These are phyloP conservation scores for Penicillium occitanis DNA, from an alignment of 2,329 filamentous ascomycete genomes.

Conservation along the genomic window DNA sequence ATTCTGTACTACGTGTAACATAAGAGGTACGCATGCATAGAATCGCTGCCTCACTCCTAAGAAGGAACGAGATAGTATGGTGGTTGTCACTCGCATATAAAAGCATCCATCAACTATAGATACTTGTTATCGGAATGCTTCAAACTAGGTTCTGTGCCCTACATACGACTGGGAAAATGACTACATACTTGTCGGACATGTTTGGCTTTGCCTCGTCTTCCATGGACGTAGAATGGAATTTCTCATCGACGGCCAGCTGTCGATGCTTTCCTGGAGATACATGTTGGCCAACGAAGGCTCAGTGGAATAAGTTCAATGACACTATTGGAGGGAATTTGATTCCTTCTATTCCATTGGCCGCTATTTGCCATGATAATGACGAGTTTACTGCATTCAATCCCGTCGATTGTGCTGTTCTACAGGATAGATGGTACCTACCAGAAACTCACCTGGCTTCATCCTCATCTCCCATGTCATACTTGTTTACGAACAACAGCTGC, in stretches of 20 bases:
- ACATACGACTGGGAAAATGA: neutral
- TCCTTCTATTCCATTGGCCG: neutral
- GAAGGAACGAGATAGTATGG: neutral
- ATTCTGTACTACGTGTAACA: neutral
- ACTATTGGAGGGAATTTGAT: constrained; percentile 1
- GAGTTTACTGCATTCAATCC: neutral
- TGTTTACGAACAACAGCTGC: constrained; percentile 42
- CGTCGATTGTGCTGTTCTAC: neutral
- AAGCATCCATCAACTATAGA: neutral
- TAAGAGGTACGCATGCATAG: neutral
- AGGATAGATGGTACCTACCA: constrained; percentile 9
- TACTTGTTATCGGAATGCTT: neutral
- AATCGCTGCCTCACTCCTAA: neutral
- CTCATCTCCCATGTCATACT: constrained; percentile 43
- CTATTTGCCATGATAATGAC: neutral
- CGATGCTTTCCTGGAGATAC: neutral
- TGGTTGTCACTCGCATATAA: neutral
- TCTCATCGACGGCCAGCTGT: neutral
- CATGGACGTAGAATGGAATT: neutral
- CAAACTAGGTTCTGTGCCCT: neutral
- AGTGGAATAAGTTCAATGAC: constrained; percentile 3
- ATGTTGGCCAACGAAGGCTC: constrained; percentile 6
- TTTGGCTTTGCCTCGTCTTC: neutral
- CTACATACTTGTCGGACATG: neutral
- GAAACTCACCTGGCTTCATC: constrained; percentile 26